phyloP scores from a whole-genome alignment of 2,329 filamentous ascomycete genomes.

The Malbranchea zuffiana region DNA sequence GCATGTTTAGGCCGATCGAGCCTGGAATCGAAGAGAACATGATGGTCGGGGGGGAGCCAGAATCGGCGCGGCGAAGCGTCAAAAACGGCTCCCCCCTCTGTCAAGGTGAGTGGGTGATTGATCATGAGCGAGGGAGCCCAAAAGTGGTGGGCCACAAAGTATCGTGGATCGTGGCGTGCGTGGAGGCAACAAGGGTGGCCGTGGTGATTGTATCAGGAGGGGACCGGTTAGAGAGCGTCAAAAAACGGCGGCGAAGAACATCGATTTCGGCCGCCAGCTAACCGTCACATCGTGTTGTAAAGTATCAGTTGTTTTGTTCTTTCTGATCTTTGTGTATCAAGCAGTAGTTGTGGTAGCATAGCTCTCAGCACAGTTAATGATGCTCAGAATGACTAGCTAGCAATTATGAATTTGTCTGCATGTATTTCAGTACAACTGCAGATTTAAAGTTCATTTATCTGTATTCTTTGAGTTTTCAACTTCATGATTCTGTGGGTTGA shows the following conservation, averaged over 20 bases:
- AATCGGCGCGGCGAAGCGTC: constrained; percentile 2
- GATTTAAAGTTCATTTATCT: no score
- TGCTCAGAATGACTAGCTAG: no score
- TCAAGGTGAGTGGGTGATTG: neutral
- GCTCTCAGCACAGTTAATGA: no score
- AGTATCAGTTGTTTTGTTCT: neutral
- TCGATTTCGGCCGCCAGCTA: neutral
- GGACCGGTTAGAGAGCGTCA: constrained; percentile 12
- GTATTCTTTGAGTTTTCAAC: no score
- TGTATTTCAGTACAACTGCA: no score
- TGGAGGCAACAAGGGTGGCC: constrained; percentile 7
- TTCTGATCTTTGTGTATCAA: no score
- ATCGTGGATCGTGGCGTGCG: no score
- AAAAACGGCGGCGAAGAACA: neutral
- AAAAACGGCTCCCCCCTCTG: constrained; percentile 3
- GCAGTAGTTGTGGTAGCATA: no score
- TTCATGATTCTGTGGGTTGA: no score
- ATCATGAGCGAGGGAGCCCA: constrained; percentile 4
- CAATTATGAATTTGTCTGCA: no score
- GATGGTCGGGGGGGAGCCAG: constrained; percentile 8
- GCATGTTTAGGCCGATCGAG: constrained; percentile 1
- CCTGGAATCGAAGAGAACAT: constrained; percentile 8
- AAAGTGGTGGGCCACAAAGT: neutral
- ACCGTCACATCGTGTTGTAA: neutral
- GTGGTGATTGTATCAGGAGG: constrained; percentile 13